phyloP scores from a whole-genome alignment of 2,329 filamentous ascomycete species.

The Neopestalotiopsis sp. region DNA sequence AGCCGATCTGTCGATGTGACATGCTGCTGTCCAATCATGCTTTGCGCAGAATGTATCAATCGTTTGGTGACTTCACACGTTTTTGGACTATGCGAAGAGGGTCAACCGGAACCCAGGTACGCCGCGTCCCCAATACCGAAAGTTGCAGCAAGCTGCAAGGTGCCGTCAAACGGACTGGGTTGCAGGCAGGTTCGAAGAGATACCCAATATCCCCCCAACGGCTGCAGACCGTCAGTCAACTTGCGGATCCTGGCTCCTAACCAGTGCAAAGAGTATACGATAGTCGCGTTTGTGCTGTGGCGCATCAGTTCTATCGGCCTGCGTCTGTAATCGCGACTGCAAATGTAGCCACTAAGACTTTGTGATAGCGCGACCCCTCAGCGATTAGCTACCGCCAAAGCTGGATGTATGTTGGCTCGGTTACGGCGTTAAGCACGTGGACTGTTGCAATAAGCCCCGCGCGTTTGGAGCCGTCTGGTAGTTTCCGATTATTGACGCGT shows the following conservation, averaged over 20 bases:
- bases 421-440: not conserved
- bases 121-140: not conserved
- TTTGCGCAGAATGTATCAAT: not conserved
- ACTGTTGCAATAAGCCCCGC: not conserved
- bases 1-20: conserved; percentile 15
- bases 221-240: not conserved
- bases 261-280: not conserved
- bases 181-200: not conserved
- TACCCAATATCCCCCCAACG: not conserved
- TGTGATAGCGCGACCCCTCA: not conserved
- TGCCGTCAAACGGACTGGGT: too few species aligned
- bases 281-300: not conserved
- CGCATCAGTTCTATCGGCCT: not conserved
- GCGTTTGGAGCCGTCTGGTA: not conserved
- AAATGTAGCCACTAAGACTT: not conserved
- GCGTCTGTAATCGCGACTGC: not conserved
- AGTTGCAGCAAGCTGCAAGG: too few species aligned
- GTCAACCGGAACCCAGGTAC: not conserved
- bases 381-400: not conserved
- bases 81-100: not conserved
- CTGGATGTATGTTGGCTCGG: not conserved
- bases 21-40: conserved; percentile 2
- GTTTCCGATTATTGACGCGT: not conserved
- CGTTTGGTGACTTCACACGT: not conserved
- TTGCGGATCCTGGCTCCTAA: not conserved